phyloP scores from a whole-genome alignment of 2,329 filamentous ascomycete species.

The Dryadomyces sulphureus region DNA sequence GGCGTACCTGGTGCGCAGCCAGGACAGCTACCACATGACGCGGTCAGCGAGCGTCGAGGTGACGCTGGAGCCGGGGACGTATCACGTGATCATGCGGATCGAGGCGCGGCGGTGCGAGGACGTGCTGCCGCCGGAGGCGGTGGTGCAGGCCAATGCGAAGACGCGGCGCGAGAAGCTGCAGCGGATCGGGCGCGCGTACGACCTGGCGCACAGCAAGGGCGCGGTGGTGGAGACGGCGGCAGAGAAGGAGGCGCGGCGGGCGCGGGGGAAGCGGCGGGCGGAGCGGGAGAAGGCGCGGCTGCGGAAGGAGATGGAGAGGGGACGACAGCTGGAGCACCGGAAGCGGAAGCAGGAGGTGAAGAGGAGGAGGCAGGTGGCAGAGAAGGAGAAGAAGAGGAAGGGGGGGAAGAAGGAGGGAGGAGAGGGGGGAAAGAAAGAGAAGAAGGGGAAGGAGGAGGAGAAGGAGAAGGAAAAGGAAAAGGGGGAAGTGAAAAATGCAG shows the following conservation, averaged over 20 bases:
- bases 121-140: constrained; percentile 34
- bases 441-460: constrained; percentile 15
- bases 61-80: constrained; percentile 39
- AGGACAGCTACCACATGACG: constrained; percentile 42
- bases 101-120: constrained; percentile 30
- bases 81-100: constrained; percentile 41
- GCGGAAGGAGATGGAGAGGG: constrained; percentile 25
- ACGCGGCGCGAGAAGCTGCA: constrained; percentile 42
- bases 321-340: constrained; percentile 17
- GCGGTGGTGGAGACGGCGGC: constrained; percentile 34
- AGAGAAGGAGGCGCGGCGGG: constrained; percentile 29
- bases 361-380: neutral
- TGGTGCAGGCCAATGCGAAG: constrained; percentile 36
- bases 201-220: constrained; percentile 45
- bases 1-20: constrained; percentile 40
- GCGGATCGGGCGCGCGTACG: constrained; percentile 42
- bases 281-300: constrained; percentile 29
- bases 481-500: constrained; percentile 18
- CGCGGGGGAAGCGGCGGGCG: constrained; percentile 29
- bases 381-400: constrained; percentile 10
- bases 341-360: constrained; percentile 15
- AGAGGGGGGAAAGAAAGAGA: constrained; percentile 19
- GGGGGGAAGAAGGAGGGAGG: constrained; percentile 13
- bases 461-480: constrained; percentile 14
- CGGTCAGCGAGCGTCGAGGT: constrained; percentile 45